Evolutionary conservation across 257 asterid species (phyloP).

Genomic region (Apocynum venetum): DNA sequence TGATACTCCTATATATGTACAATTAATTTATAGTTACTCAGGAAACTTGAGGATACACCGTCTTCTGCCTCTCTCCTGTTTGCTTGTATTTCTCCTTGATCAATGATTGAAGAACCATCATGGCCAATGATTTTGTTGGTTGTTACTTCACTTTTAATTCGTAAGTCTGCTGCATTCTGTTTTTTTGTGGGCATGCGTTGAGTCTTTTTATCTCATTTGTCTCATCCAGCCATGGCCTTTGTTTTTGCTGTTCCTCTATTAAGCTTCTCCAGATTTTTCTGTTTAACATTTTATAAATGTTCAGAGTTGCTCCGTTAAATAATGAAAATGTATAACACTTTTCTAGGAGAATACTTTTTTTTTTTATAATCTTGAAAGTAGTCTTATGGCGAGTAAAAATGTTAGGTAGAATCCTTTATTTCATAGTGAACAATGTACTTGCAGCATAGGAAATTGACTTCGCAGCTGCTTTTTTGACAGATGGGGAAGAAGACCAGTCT

Average conservation of each 20-base stretch:
- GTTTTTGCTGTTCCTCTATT: neutral
- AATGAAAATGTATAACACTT: neutral
- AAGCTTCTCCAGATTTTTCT: neutral
- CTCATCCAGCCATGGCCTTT: neutral
- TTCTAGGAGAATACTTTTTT: neutral
- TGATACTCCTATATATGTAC: neutral
- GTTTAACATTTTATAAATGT: neutral
- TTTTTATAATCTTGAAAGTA: neutral
- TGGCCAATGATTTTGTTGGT: neutral
- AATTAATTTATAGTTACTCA: neutral
- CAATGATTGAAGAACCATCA: neutral
- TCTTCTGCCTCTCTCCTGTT: neutral
- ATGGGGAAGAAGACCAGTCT: conserved; percentile 35
- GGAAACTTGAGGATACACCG: neutral
- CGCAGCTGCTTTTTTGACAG: conserved; percentile 29
- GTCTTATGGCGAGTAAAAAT: no score
- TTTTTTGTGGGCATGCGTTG: no score
- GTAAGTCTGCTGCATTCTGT: neutral
- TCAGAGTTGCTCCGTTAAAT: neutral
- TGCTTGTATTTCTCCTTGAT: neutral
- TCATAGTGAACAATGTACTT: neutral
- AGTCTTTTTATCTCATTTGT: neutral
- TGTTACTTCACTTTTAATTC: neutral
- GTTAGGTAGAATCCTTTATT: neutral
- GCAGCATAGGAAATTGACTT: neutral